A percentile compares a stretch with the other conserved stretches of the same genome.
Evolutionary conservation across 208 protist genomes (phyloP).

Genomic region (Entamoeba histolytica): DNA sequence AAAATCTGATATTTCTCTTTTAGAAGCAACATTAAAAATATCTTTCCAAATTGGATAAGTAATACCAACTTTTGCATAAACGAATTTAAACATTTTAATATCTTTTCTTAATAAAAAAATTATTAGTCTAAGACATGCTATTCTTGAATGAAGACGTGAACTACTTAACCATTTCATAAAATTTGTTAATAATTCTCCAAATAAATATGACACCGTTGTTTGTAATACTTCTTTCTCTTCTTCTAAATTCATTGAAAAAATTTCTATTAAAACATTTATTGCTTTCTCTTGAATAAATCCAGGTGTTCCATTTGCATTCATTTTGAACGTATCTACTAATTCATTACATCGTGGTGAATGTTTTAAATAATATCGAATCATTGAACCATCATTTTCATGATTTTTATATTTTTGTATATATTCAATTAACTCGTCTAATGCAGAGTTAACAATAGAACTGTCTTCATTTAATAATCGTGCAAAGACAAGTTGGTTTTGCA

Average conservation of each 20-base stretch:
- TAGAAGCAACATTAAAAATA: not conserved
- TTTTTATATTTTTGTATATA: too few relatives aligned
- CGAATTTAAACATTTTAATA: not conserved
- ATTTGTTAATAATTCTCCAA: not conserved
- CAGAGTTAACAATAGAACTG: too few relatives aligned
- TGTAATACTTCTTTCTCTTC: not conserved
- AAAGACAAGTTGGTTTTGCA: too few relatives aligned
- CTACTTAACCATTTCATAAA: not conserved
- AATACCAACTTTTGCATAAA: not conserved
- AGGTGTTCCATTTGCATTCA: not conserved
- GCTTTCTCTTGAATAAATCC: not conserved
- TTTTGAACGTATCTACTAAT: not conserved
- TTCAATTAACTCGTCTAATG: too few relatives aligned
- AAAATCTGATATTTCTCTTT: not conserved
- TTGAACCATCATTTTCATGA: too few relatives aligned
- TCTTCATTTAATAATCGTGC: too few relatives aligned
- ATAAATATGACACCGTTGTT: not conserved
- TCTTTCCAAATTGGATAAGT: not conserved
- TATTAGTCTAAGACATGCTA: too few relatives aligned
- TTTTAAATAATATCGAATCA: not conserved
- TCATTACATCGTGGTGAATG: not conserved
- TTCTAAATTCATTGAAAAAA: not conserved
- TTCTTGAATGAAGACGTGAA: too few relatives aligned
- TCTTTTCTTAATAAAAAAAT: too few relatives aligned
- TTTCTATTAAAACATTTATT: not conserved